Evolutionary conservation across 2,329 filamentous ascomycete species (phyloP).

Genomic region (Colletotrichum siamense): DNA sequence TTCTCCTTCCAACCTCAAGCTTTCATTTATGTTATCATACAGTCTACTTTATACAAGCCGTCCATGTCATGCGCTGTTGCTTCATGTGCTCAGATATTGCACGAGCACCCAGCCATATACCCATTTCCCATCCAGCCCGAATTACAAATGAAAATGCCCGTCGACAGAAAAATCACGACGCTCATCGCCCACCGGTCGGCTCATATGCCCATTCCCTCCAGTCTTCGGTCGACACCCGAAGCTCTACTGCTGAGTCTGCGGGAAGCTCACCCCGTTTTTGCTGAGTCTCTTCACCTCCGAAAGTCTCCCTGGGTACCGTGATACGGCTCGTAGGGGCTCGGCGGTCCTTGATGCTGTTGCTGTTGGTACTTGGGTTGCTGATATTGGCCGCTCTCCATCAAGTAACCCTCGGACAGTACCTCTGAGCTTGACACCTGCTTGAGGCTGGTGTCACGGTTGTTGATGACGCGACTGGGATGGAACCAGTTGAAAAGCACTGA

Average conservation of each 20-base stretch:
- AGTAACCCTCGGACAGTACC: background rate
- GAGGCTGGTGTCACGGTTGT: background rate
- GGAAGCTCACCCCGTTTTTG: background rate
- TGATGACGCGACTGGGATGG: slow-evolving; percentile 22
- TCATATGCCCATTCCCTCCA: slow-evolving; percentile 10
- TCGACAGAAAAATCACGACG: too few species aligned
- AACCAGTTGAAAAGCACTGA: slow-evolving; percentile 24
- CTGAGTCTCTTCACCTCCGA: background rate
- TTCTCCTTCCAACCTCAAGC: background rate
- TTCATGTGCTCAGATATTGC: background rate
- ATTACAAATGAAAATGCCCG: background rate
- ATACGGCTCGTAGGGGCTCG: background rate
- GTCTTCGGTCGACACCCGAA: background rate
- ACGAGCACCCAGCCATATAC: background rate
- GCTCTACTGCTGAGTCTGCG: background rate
- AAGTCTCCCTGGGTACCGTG: background rate
- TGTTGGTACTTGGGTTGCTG: background rate
- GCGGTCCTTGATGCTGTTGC: background rate
- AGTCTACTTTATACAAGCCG: background rate
- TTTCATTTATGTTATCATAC: background rate
- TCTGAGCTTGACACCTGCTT: slow-evolving; percentile 1
- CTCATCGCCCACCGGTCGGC: background rate
- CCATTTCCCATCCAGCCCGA: background rate
- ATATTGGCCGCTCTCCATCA: slow-evolving; percentile 14
- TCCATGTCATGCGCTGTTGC: accelerated